These are phyloP conservation scores for Luffa aegyptiaca DNA, from an alignment of 306 rosid species.

Conservation along the genomic window DNA sequence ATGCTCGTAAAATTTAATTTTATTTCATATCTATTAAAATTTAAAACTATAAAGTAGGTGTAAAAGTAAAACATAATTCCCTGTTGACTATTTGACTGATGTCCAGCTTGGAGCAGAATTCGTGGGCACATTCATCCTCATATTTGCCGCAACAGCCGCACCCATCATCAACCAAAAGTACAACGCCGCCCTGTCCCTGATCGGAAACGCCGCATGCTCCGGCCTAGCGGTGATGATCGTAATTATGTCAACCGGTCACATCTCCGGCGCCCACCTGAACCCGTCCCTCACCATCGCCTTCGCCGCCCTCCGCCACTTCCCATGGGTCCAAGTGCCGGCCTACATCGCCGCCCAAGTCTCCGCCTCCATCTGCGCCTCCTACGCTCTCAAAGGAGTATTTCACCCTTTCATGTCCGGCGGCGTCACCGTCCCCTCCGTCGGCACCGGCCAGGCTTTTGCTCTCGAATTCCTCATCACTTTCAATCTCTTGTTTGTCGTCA, in stretches of 20 bases:
- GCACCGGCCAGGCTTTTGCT: slow-evolving; percentile 30
- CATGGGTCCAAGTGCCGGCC: slow-evolving; percentile 25
- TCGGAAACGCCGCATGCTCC: slow-evolving; percentile 25
- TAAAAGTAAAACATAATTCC: too few relatives aligned
- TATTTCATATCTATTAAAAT: too few relatives aligned
- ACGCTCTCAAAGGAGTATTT: slow-evolving; percentile 23
- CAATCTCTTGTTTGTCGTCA: slow-evolving; percentile 41
- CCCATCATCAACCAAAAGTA: slow-evolving; percentile 29
- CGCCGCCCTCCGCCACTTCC: slow-evolving; percentile 24
- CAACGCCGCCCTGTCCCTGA: slow-evolving; percentile 16
- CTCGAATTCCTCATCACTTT: slow-evolving; percentile 40
- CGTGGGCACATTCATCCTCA: slow-evolving; percentile 43
- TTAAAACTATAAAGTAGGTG: too few relatives aligned
- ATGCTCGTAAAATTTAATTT: too few relatives aligned
- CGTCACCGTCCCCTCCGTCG: slow-evolving; percentile 39
- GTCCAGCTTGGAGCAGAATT: slow-evolving; percentile 33
- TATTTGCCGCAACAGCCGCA: slow-evolving; percentile 33
- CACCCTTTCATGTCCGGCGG: slow-evolving; percentile 27
- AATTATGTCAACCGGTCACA: slow-evolving; percentile 28
- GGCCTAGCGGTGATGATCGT: slow-evolving; percentile 39
- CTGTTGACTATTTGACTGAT: background rate
- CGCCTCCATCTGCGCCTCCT: slow-evolving; percentile 24
- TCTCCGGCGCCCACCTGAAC: slow-evolving; percentile 56
- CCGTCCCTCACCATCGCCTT: slow-evolving; percentile 48
- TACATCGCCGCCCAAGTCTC: slow-evolving; percentile 35